Conservation (phyloP, 331 rosid species). For the Acacia concinna region DNA sequence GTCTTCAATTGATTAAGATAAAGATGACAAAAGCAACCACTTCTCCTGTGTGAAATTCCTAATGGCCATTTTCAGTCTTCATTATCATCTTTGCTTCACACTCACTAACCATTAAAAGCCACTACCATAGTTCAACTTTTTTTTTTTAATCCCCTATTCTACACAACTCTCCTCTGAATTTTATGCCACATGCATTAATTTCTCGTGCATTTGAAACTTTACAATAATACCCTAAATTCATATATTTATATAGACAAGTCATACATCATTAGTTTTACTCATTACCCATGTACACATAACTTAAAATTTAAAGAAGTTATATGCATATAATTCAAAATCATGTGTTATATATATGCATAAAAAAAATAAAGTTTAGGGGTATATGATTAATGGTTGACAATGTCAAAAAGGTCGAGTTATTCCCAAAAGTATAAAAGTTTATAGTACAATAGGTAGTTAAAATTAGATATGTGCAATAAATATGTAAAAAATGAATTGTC, state of each 20-base stretch:
- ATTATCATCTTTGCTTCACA: not conserved
- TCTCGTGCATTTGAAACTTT: not conserved
- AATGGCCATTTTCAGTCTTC: not conserved
- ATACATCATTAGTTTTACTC: no score
- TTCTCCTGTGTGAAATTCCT: not conserved
- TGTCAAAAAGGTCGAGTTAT: no score
- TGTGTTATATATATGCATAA: no score
- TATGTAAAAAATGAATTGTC: no score
- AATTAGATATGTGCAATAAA: no score
- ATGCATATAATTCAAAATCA: not conserved
- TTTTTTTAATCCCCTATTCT: no score
- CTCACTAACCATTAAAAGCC: not conserved
- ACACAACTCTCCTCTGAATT: no score
- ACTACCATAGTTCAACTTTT: not conserved
- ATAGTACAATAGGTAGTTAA: no score
- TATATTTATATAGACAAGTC: not conserved
- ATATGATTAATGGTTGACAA: not conserved
- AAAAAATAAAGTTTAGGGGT: not conserved
- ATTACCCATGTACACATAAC: not conserved
- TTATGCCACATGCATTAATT: no score
- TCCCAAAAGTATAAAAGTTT: no score
- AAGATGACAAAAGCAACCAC: not conserved
- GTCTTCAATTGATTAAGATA: not conserved
- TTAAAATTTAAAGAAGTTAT: no score
- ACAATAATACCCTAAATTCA: not conserved